Conservation (phyloP, 805 yeast genomes). For the Barnettozyma botsteinii region DNA sequence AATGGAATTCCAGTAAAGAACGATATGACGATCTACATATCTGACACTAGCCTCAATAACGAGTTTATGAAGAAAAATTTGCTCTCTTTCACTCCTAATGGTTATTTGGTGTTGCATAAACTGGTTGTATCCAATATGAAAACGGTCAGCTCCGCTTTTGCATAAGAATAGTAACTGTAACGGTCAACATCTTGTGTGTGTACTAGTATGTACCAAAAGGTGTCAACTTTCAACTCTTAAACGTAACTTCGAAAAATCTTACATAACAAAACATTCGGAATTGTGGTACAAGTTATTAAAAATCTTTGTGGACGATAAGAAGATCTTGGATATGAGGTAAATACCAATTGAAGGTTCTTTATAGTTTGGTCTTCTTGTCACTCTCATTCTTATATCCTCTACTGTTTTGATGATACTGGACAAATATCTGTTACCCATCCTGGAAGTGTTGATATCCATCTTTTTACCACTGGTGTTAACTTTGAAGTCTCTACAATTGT, state of each 20-base stretch:
- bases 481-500: slow-evolving; percentile 15
- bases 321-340: no score
- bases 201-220: no score
- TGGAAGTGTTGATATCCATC: slow-evolving; percentile 11
- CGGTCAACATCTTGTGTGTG: no score
- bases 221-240: no score
- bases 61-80: not conserved
- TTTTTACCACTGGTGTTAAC: slow-evolving; percentile 19
- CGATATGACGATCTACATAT: slow-evolving; percentile 9
- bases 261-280: no score
- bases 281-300: no score
- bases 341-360: no score
- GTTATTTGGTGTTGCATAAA: slow-evolving; percentile 3
- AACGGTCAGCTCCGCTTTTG: not conserved
- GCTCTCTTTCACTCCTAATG: slow-evolving; percentile 5
- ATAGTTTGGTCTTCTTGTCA: no score
- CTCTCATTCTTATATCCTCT: not conserved
- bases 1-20: slow-evolving; percentile 19
- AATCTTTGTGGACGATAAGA: no score
- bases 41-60: not conserved
- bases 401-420: slow-evolving; percentile 15
- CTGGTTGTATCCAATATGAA: slow-evolving; percentile 7
- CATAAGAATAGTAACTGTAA: not conserved
- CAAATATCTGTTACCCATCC: slow-evolving; percentile 12
- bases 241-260: no score